Evolutionary conservation across 345 rosid species (phyloP).

Genomic region (Gossypium anomalum): DNA sequence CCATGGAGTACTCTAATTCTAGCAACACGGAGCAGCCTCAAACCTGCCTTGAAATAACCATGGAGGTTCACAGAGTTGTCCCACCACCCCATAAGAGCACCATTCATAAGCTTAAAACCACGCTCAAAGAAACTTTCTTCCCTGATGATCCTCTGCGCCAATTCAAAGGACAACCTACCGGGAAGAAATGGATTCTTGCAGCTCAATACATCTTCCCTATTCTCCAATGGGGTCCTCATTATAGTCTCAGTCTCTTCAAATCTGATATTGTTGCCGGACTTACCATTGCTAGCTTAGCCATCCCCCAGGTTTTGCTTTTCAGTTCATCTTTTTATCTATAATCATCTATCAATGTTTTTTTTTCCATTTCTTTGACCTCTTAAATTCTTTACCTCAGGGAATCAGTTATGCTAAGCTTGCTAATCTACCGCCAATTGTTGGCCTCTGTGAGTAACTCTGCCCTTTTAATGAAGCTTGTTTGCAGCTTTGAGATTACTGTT

Average conservation of each 20-base stretch:
- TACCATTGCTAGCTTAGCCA: slow-evolving; percentile 97
- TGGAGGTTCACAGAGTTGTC: slow-evolving; percentile 69
- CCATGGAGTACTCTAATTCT: slow-evolving; percentile 30
- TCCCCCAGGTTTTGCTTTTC: slow-evolving; percentile 64
- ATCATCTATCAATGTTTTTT: background rate
- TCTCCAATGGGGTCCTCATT: slow-evolving; percentile 83
- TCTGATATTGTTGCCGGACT: slow-evolving; percentile 88
- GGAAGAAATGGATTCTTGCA: slow-evolving; percentile 52
- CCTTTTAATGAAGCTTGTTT: background rate
- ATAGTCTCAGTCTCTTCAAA: slow-evolving; percentile 62
- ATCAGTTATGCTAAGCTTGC: slow-evolving; percentile 97
- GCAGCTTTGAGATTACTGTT: background rate
- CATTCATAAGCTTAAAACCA: slow-evolving; percentile 42
- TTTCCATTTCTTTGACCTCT: slow-evolving; percentile 10
- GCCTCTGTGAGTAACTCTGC: slow-evolving; percentile 65
- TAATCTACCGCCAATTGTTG: slow-evolving; percentile 80
- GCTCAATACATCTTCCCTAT: slow-evolving; percentile 82
- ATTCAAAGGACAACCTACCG: slow-evolving; percentile 67
- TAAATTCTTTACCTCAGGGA: slow-evolving; percentile 45
- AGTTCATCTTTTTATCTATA: background rate
- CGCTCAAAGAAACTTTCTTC: slow-evolving; percentile 84
- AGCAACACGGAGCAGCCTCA: slow-evolving; percentile 14
- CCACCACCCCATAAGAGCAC: slow-evolving; percentile 70
- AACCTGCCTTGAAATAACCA: slow-evolving; percentile 36
- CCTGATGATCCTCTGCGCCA: slow-evolving; percentile 96